phyloP scores from a whole-genome alignment of 805 yeast genomes.

The Candida nemodendra region DNA sequence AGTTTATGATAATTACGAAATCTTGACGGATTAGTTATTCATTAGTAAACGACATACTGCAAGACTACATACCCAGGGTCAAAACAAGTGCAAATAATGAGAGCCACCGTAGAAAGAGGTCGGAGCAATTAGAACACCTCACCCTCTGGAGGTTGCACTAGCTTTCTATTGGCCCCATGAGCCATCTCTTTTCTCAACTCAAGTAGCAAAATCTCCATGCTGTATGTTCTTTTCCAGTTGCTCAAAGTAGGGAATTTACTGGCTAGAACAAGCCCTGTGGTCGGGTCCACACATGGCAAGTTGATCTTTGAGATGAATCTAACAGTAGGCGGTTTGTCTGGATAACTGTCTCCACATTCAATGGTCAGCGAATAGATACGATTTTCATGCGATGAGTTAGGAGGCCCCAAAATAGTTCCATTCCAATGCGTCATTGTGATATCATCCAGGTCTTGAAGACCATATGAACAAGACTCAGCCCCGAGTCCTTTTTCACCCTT shows the following conservation, averaged over 20 bases:
- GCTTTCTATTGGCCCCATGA: constrained; percentile 71
- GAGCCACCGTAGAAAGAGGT: background rate
- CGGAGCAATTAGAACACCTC: constrained; percentile 47
- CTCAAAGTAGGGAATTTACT: constrained; percentile 63
- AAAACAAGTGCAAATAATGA: constrained; percentile 2
- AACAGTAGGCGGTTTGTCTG: constrained; percentile 85
- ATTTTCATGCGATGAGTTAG: constrained; percentile 78
- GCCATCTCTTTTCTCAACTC: constrained; percentile 94
- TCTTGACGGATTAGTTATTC: too few relatives aligned
- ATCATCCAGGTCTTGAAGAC: constrained; percentile 86
- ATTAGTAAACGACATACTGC: too few relatives aligned
- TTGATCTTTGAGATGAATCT: constrained; percentile 81
- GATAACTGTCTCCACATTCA: constrained; percentile 81
- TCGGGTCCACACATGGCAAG: constrained; percentile 81
- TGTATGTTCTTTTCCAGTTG: constrained; percentile 86
- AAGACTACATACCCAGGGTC: background rate
- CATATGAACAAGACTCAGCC: constrained; percentile 95
- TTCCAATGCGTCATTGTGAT: constrained; percentile 95
- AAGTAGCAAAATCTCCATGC: constrained; percentile 88
- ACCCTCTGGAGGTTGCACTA: constrained; percentile 92
- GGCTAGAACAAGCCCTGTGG: constrained; percentile 54
- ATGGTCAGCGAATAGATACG: constrained; percentile 83
- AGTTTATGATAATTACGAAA: too few relatives aligned
- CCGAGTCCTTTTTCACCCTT: constrained; percentile 98
- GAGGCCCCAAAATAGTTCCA: constrained; percentile 97